Percentiles rank a stretch among this genome's conserved stretches.
Evolutionary conservation across 768 basidiomycete species (phyloP).

Genomic region (button mushroom (Agaricus bisporus)): DNA sequence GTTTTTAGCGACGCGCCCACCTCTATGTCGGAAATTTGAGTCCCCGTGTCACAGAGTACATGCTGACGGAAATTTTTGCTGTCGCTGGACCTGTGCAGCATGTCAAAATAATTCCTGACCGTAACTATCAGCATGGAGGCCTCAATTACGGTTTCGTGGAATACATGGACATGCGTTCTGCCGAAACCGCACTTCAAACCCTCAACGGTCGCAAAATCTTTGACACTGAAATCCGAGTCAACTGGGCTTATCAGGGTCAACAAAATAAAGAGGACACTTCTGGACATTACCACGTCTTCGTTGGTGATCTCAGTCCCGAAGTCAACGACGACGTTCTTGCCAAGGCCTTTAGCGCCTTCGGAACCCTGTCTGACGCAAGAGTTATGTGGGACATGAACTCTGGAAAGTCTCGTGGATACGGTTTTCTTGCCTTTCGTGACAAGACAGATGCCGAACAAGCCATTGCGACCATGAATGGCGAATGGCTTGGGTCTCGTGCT

Average conservation of each 20-base stretch:
- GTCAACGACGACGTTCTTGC: slow-evolving; percentile 96
- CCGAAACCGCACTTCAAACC: slow-evolving; percentile 97
- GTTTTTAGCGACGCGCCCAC: slow-evolving; percentile 79
- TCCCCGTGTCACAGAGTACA: slow-evolving; percentile 97
- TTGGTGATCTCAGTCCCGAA: slow-evolving; percentile 98
- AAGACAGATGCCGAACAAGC: slow-evolving; percentile 99
- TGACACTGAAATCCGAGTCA: slow-evolving; percentile 98
- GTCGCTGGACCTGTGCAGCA: slow-evolving; percentile 96
- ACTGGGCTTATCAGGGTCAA: slow-evolving; percentile 99
- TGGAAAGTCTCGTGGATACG: slow-evolving; percentile 96
- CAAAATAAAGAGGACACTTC: slow-evolving; percentile 99
- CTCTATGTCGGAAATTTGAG: slow-evolving; percentile 98
- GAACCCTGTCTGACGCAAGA: slow-evolving; percentile 92
- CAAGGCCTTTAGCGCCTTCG: slow-evolving; percentile 97
- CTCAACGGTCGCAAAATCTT: slow-evolving; percentile 99
- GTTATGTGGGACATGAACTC: slow-evolving; percentile 99
- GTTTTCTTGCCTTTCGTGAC: slow-evolving; percentile 97
- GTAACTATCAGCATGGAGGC: slow-evolving; percentile 98
- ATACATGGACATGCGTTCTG: slow-evolving; percentile 97
- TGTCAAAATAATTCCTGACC: slow-evolving; percentile 99
- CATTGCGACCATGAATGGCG: slow-evolving; percentile 99
- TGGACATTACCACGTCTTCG: slow-evolving; percentile 96
- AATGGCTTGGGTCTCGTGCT: slow-evolving; percentile 97
- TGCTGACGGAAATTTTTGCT: slow-evolving; percentile 97
- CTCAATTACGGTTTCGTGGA: slow-evolving; percentile 99